Base-by-base conservation (phyloP, 768 basidiomycete genomes). In the Lentinula raphanica region DNA sequence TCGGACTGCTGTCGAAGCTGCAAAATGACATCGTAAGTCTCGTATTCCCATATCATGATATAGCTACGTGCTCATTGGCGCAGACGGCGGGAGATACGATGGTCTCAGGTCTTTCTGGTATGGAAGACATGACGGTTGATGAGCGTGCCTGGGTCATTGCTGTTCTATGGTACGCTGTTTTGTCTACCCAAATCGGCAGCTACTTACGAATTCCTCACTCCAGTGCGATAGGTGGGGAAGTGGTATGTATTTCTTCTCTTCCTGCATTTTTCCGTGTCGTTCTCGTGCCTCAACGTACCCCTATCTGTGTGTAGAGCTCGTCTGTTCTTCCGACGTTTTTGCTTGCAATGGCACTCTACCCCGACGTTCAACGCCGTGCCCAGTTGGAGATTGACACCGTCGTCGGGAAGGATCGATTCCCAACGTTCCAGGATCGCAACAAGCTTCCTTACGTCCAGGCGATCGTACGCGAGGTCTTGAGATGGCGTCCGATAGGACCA, bases 371-470 rank as follows among this genome's bases (percentile, higher is more conserved):
- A 56, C 40, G 44, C 13, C 49, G 54, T 11, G 70, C 68, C 6
- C 72, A 72, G 40, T 61, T 44, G 25, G 70, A 74, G 56, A 39
- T 74, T 17, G 72, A 72, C 50, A 17, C 21, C 3, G 62, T 71
- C n/a, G 59, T 71, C 13, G 71, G 71, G 21, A 35, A 58, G 3
- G 62, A 63, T n/a, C 59, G 70, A 4, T 56, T 68, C 23, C 72
- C 72, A 2, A 64, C 57, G 4, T 54, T 70, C 13, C 53, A 56
- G 19, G 71, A 72, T 45, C 36, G 50, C 12, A 53, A 60, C n/a
- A 39, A 51, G 13, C 58, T 71, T 4, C 66, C 68, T 11, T 71
- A 70, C 48, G 56, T 69, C 28, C 60, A 56, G 4, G 66, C 65
- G 0, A 27, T 69, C 12, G 62, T 69, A 3, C 67, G 64, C 48